phyloP scores from a whole-genome alignment of 2,329 filamentous ascomycete species.

The Hortaea werneckii region DNA sequence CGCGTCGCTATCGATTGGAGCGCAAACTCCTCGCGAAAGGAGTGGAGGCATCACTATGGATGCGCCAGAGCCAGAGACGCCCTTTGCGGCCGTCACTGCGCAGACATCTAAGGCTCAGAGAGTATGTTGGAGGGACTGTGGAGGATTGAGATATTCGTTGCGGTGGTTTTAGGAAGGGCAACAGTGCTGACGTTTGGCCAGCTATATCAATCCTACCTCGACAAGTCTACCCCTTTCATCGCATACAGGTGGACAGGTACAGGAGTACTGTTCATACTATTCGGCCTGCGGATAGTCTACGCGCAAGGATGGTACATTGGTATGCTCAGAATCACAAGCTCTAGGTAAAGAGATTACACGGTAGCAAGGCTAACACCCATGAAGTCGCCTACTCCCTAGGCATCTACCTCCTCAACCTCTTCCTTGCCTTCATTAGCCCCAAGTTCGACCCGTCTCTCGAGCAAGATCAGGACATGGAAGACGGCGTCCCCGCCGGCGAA shows the following conservation, averaged over 20 bases:
- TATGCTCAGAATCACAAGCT: conserved; percentile 32
- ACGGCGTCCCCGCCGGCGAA: conserved; percentile 50
- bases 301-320: conserved; percentile 99
- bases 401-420: conserved; percentile 97
- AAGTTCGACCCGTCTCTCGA: conserved; percentile 98
- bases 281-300: conserved; percentile 80
- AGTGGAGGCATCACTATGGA: conserved; percentile 52
- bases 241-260: conserved; percentile 86
- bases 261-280: conserved; percentile 61
- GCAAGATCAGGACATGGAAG: conserved; percentile 91
- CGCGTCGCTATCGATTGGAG: no score
- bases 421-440: conserved; percentile 94
- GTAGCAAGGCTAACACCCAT: not conserved
- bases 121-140: conserved; percentile 40
- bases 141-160: not conserved
- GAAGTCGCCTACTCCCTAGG: conserved; percentile 92
- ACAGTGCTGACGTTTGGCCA: conserved; percentile 28
- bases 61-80: conserved; percentile 77
- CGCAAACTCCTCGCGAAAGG: no score
- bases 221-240: conserved; percentile 83
- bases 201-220: conserved; percentile 90
- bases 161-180: no score
- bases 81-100: conserved; percentile 79
- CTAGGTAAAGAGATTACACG: not conserved
- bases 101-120: conserved; percentile 68